Evolutionary conservation across 805 yeast genomes (phyloP), one percentile per base, ranked within the genome.

Genomic region (Debaryomyces castellii): DNA sequence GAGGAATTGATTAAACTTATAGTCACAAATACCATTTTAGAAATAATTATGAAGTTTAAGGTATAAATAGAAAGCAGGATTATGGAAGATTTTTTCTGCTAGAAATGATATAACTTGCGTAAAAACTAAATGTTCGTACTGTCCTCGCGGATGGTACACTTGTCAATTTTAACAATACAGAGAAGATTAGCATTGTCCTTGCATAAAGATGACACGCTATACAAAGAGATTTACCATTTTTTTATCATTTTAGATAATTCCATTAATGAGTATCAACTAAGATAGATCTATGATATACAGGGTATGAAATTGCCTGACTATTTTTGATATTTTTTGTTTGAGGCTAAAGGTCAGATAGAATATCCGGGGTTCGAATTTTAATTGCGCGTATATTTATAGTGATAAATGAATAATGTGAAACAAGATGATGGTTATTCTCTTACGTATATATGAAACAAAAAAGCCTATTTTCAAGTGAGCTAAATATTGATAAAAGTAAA

Each of bases 181-280:
- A 92, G 99, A 92, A 92, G 98, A 94, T 92, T 91, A 92, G 98
- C 98, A 94, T 95, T 96, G 97, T 97, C 98, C 98, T 97, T 92
- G 98, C 98, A 92, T 94, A 94, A 94, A 97, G 98, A 92, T 92
- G 98, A 91, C 97, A 95, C 97, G 97, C 97, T 91, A 85, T 90
- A 89, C 97, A 92, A 92, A 92, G 97, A 92, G 98, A 91, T 92
- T 89, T 87, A 81, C 72, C 75, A 72, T 78, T 84, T 86, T 88
- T 88, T 89, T 89, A 87, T 77, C 9, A 4, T 12, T 28, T n/a
- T 21, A 9, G 11, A 20, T 6, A 23, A 23, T n/a, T n/a, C n/a
- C n/a, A n/a, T n/a, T n/a, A n/a, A n/a, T n/a, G n/a, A n/a, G n/a
- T n/a, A n/a, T n/a, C n/a, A n/a, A n/a, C n/a, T n/a, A n/a, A n/a